A percentile compares a stretch with the other conserved stretches of the same genome.
Conservation (phyloP, 345 rosid species). For the Gynandropsis gynandra region DNA sequence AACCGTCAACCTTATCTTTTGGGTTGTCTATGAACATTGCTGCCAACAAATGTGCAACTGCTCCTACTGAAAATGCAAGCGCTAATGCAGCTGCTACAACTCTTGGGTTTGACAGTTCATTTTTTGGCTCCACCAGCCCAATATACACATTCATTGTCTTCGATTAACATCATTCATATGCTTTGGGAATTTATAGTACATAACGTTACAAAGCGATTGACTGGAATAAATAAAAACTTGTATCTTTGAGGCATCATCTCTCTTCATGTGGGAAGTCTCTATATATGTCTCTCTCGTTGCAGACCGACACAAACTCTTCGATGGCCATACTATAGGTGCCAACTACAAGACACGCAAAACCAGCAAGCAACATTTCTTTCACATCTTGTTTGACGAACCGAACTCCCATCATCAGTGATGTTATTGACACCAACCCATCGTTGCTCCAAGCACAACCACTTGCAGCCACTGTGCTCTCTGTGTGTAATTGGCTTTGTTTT, state of each 20-base stretch:
- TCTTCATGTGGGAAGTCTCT: slow-evolving; percentile 49
- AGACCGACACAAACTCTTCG: slow-evolving; percentile 80
- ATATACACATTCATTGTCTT: neutral
- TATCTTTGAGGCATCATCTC: slow-evolving; percentile 19
- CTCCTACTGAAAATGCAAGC: slow-evolving; percentile 60
- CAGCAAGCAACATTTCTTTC: slow-evolving; percentile 56
- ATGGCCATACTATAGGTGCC: slow-evolving; percentile 90
- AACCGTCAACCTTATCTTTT: slow-evolving; percentile 41
- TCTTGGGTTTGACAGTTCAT: slow-evolving; percentile 46
- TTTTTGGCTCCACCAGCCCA: slow-evolving; percentile 20
- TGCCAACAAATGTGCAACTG: slow-evolving; percentile 43
- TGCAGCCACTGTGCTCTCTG: slow-evolving; percentile 76
- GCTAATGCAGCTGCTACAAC: slow-evolving; percentile 69
- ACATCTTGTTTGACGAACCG: slow-evolving; percentile 58
- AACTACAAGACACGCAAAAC: slow-evolving; percentile 63
- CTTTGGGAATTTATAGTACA: too few relatives aligned
- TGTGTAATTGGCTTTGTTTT: slow-evolving; percentile 38
- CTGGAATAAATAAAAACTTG: too few relatives aligned
- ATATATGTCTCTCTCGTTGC: slow-evolving; percentile 60
- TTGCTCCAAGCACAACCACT: slow-evolving; percentile 78
- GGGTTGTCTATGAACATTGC: slow-evolving; percentile 48
- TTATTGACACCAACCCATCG: slow-evolving; percentile 64
- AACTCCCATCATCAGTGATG: slow-evolving; percentile 80
- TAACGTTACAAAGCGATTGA: too few relatives aligned
- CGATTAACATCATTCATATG: too few relatives aligned